A percentile compares a stretch with the other conserved stretches of the same genome.
These are phyloP conservation scores for Lactarius pseudohatsudake DNA, from an alignment of 768 basidiomycete genomes.

Conservation along the genomic window DNA sequence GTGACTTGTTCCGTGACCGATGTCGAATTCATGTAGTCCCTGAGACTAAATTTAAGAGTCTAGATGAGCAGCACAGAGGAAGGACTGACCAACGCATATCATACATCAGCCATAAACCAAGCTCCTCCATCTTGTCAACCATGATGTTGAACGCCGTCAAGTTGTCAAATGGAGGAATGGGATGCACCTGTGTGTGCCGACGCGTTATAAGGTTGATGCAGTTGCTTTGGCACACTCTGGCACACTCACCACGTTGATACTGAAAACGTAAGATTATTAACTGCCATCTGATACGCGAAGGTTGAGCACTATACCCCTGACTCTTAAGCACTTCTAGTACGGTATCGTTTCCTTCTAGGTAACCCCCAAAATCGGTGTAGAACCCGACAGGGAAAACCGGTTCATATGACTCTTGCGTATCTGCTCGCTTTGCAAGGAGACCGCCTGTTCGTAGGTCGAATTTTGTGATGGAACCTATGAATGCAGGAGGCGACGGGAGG, in stretches of 20 bases:
- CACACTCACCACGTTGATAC: slow-evolving; percentile 41
- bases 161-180: slow-evolving; percentile 65
- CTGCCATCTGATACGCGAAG: slow-evolving; percentile 15
- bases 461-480: slow-evolving; percentile 45
- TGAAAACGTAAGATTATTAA: slow-evolving; percentile 30
- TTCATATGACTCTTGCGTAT: slow-evolving; percentile 32
- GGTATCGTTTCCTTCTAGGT: slow-evolving; percentile 52
- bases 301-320: slow-evolving; percentile 45
- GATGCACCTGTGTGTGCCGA: slow-evolving; percentile 52
- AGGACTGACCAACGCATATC: slow-evolving; percentile 65
- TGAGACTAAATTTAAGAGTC: slow-evolving; percentile 10
- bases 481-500: slow-evolving; percentile 39
- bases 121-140: slow-evolving; percentile 69
- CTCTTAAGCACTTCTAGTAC: slow-evolving; percentile 55
- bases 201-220: background rate
- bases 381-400: slow-evolving; percentile 70
- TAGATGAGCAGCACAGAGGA: background rate
- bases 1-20: slow-evolving; percentile 69
- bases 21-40: slow-evolving; percentile 64
- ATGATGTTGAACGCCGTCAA: slow-evolving; percentile 56
- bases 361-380: slow-evolving; percentile 60
- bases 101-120: slow-evolving; percentile 74
- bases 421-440: slow-evolving; percentile 41
- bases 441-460: slow-evolving; percentile 48
- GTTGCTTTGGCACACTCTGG: background rate